phyloP scores from a whole-genome alignment of 495 filamentous ascomycete genomes.

The Tetracladium setigerum region DNA sequence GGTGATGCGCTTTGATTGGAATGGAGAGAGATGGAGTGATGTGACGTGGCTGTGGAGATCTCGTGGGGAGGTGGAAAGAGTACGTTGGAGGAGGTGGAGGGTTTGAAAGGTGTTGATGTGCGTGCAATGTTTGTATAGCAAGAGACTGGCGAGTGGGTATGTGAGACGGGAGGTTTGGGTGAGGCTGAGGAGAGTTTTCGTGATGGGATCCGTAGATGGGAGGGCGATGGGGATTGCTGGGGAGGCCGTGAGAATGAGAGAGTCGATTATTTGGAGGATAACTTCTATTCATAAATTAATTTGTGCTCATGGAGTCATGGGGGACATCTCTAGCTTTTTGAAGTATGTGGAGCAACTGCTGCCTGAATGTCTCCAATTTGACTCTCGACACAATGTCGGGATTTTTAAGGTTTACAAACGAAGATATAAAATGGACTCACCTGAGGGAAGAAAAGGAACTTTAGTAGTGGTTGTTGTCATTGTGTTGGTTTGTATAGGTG shows the following conservation, averaged over 20 bases:
- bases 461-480: too few relatives aligned
- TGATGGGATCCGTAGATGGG: slow-evolving; percentile 12
- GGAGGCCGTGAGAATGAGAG: slow-evolving; percentile 9
- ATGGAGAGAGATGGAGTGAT: slow-evolving; percentile 13
- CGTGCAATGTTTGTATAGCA: slow-evolving; percentile 23
- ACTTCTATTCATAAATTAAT: too few relatives aligned
- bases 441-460: too few relatives aligned
- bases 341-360: too few relatives aligned
- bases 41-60: slow-evolving; percentile 7
- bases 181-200: slow-evolving; percentile 21
- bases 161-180: slow-evolving; percentile 18
- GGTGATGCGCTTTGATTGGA: slow-evolving; percentile 3
- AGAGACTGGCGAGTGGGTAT: slow-evolving; percentile 14
- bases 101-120: slow-evolving; percentile 19
- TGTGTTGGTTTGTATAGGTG: too few relatives aligned
- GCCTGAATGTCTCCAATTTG: too few relatives aligned
- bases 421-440: too few relatives aligned
- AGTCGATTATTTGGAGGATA: slow-evolving; percentile 21
- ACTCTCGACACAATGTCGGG: too few relatives aligned
- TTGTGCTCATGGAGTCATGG: too few relatives aligned
- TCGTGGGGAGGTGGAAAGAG: slow-evolving; percentile 5
- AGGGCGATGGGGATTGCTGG: slow-evolving; percentile 12
- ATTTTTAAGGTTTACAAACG: too few relatives aligned
- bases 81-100: slow-evolving; percentile 3
- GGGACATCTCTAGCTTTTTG: too few relatives aligned